Percentiles rank a stretch among this genome's conserved stretches.
These are phyloP conservation scores for Plasmodium yoelii DNA, from an alignment of 169 alveolate genomes.

Conservation along the genomic window DNA sequence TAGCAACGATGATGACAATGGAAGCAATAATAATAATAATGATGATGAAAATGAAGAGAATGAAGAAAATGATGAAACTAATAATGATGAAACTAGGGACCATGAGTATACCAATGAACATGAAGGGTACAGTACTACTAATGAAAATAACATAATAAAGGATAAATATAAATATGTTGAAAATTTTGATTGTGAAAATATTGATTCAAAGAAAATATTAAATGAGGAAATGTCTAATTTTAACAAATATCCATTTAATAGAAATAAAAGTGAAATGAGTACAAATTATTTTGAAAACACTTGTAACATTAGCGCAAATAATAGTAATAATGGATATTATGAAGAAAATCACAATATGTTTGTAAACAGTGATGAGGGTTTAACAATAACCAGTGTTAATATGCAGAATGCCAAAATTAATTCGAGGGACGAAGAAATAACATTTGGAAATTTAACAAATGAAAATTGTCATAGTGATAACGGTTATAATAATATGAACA, in stretches of 20 bases:
- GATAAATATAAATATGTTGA: constrained; percentile 55
- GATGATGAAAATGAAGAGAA: neutral
- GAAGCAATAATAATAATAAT: neutral
- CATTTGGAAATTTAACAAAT: constrained; percentile 20
- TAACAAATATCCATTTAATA: constrained; percentile 21
- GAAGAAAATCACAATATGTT: constrained; percentile 35
- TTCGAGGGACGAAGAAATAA: constrained; percentile 21
- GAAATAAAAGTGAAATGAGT: constrained; percentile 53
- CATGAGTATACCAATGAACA: constrained; percentile 43
- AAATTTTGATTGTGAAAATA: constrained; percentile 9
- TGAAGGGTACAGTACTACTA: constrained; percentile 41
- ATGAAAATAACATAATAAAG: constrained; percentile 35
- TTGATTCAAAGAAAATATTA: constrained; percentile 14
- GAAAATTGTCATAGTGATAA: constrained; percentile 30
- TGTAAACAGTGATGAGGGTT: constrained; percentile 41
- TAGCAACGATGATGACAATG: neutral
- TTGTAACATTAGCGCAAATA: constrained; percentile 40
- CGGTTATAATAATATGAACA: constrained; percentile 43
- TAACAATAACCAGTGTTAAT: constrained; percentile 25
- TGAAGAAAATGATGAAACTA: constrained; percentile 15
- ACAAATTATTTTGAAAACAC: constrained; percentile 69
- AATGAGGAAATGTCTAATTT: constrained; percentile 21
- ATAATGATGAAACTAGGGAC: constrained; percentile 45
- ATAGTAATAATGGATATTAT: constrained; percentile 34
- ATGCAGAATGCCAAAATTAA: constrained; percentile 20